These are phyloP conservation scores for Aristolochia contorta DNA, from an alignment of 164 flowering plant genomes.

Conservation along the genomic window DNA sequence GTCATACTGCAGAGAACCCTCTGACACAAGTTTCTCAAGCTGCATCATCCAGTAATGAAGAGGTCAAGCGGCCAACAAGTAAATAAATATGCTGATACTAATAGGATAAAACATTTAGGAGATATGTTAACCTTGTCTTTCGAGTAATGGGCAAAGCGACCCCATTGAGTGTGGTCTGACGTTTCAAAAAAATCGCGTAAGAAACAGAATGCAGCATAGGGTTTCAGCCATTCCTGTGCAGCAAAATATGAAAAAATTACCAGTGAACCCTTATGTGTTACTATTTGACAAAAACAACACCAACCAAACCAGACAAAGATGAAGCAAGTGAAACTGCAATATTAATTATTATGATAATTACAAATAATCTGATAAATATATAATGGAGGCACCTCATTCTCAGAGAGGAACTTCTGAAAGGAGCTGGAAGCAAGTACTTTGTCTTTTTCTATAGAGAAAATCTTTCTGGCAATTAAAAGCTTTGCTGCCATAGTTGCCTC, in stretches of 20 bases:
- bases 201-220: slow-evolving; percentile 96
- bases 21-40: slow-evolving; percentile 84
- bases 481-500: slow-evolving; percentile 86
- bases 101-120: background rate
- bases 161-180: slow-evolving; percentile 98
- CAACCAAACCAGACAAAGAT: no score
- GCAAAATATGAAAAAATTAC: background rate
- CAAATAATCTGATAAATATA: background rate
- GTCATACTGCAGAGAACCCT: slow-evolving; percentile 72
- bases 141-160: slow-evolving; percentile 65
- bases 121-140: slow-evolving; percentile 49
- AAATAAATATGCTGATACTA: no score
- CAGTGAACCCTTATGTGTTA: no score
- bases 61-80: no score
- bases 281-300: no score
- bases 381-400: slow-evolving; percentile 61
- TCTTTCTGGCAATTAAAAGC: slow-evolving; percentile 76
- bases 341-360: background rate
- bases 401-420: slow-evolving; percentile 66
- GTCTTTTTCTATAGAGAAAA: slow-evolving; percentile 65
- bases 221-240: slow-evolving; percentile 89
- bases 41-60: slow-evolving; percentile 17
- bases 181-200: slow-evolving; percentile 92
- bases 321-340: no score
- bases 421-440: slow-evolving; percentile 45